Percentiles rank a stretch among this genome's conserved stretches.
Evolutionary conservation across 345 rosid genomes (phyloP).

Genomic region (Crucihimalaya himalaica): DNA sequence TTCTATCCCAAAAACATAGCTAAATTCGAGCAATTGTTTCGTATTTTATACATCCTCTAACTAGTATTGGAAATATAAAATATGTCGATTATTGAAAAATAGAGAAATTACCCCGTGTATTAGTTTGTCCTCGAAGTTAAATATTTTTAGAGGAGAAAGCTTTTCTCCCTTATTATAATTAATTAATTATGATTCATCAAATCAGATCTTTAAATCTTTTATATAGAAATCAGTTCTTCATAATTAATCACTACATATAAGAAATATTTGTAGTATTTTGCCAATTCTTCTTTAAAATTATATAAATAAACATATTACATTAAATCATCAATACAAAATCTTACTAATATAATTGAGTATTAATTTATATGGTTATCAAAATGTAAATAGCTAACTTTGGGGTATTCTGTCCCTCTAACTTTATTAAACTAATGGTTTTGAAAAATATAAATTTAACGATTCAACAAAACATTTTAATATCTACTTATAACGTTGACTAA

Average conservation of each 20-base stretch:
- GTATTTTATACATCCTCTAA: neutral
- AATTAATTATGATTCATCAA: neutral
- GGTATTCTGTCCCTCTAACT: neutral
- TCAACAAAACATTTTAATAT: neutral
- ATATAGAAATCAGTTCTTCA: no score
- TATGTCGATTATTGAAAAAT: neutral
- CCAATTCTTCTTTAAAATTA: neutral
- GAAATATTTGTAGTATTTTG: neutral
- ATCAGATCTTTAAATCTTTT: neutral
- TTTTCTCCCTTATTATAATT: no score
- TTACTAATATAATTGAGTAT: neutral
- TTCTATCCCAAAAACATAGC: no score
- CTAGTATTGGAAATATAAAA: neutral
- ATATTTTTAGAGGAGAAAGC: neutral
- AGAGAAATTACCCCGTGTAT: neutral
- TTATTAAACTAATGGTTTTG: neutral
- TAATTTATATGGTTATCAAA: neutral
- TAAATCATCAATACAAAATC: neutral
- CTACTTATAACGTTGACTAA: no score
- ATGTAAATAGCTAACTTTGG: neutral
- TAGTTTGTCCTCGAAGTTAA: no score
- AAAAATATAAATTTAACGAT: neutral
- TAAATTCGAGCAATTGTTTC: neutral
- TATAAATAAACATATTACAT: no score
- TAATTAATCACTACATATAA: neutral